These are phyloP conservation scores for Fusarium sp. DNA, from an alignment of 2,329 filamentous ascomycete genomes.

Conservation along the genomic window DNA sequence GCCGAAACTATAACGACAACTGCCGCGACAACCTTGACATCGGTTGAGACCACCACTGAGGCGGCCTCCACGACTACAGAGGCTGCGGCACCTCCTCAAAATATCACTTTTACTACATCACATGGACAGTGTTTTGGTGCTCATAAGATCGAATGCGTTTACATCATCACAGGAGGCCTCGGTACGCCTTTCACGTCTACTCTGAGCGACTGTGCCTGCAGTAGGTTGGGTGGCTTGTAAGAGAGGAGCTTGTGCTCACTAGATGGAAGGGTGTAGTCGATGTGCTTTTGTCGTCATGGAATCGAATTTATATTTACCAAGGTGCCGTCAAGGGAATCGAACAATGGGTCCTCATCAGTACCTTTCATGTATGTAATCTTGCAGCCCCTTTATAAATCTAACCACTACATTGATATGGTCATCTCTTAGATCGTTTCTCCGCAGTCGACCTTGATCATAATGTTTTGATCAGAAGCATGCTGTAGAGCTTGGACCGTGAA, in stretches of 20 bases:
- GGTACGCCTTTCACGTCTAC: not conserved
- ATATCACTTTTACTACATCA: not conserved
- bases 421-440: not conserved
- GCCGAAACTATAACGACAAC: no score
- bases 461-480: no score
- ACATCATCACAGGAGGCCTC: not conserved
- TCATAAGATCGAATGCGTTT: not conserved
- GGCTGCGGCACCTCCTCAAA: not conserved
- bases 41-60: not conserved
- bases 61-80: no score
- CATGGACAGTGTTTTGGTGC: not conserved
- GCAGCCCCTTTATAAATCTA: no score
- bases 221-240: not conserved
- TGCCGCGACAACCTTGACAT: not conserved
- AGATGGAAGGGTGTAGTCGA: no score
- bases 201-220: not conserved
- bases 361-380: not conserved
- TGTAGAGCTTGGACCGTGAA: no score
- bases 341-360: not conserved
- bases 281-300: no score
- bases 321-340: no score
- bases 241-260: not conserved
- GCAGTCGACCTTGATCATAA: not conserved
- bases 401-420: no score
- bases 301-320: no score